phyloP scores from a whole-genome alignment of 176 grass and related monocot genomes.

The Aegilops bicornis region DNA sequence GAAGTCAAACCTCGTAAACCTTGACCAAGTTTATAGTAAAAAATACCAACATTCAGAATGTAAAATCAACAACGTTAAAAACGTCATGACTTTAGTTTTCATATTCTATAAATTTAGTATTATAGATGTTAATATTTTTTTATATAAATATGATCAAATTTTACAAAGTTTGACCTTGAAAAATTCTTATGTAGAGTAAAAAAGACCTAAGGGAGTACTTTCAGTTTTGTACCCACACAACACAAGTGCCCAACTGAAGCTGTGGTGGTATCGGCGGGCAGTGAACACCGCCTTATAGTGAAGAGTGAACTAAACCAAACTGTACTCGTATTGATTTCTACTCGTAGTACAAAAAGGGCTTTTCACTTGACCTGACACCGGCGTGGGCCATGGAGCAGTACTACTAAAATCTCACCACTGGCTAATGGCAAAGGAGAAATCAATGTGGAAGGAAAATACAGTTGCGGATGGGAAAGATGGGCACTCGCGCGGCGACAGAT shows the following conservation, averaged over 20 bases:
- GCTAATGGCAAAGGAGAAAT: neutral
- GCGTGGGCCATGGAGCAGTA: neutral
- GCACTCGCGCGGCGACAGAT: neutral
- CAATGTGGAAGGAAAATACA: conserved; percentile 40
- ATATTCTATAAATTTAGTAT: too few species aligned
- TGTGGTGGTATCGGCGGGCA: neutral
- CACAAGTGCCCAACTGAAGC: neutral
- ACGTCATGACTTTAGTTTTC: too few species aligned
- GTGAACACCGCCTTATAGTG: neutral
- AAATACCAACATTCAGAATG: too few species aligned
- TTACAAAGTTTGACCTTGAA: too few species aligned
- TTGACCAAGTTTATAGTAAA: too few species aligned
- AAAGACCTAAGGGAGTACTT: neutral
- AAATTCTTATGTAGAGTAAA: too few species aligned
- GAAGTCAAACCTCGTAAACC: too few species aligned
- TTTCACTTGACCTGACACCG: conserved; percentile 9
- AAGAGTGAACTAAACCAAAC: neutral
- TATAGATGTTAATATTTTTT: too few species aligned
- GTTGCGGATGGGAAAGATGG: conserved; percentile 28
- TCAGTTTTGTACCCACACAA: neutral
- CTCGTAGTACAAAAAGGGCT: neutral
- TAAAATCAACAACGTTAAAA: too few species aligned
- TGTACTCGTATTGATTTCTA: neutral
- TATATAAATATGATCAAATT: too few species aligned
- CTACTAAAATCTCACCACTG: neutral